Evolutionary conservation across 306 rosid genomes (phyloP).

Genomic region (Clitoria ternatea): DNA sequence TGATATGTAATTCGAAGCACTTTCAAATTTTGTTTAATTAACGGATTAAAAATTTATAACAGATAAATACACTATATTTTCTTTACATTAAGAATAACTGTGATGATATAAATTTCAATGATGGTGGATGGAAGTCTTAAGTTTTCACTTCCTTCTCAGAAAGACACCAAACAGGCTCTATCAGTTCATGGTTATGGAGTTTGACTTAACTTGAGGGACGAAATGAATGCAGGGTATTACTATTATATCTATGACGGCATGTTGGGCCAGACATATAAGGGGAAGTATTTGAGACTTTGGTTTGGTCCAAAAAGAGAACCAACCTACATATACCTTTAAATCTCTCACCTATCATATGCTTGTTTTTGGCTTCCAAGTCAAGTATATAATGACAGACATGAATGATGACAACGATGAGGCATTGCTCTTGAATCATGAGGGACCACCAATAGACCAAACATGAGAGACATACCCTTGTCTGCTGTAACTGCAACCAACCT

Average conservation of each 20-base stretch:
- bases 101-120: too few species aligned
- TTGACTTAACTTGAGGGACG: conserved; percentile 15
- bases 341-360: conserved; percentile 5
- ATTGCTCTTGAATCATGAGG: conserved; percentile 20
- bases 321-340: background rate
- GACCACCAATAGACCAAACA: conserved; percentile 36
- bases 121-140: too few species aligned
- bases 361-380: conserved; percentile 37
- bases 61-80: too few species aligned
- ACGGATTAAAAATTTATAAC: too few species aligned
- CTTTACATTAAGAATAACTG: too few species aligned
- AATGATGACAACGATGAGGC: conserved; percentile 23
- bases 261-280: background rate
- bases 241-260: background rate
- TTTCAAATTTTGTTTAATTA: too few species aligned
- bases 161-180: too few species aligned
- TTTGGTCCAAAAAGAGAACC: conserved; percentile 17
- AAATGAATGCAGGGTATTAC: conserved; percentile 14
- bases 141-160: too few species aligned
- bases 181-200: background rate
- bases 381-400: conserved; percentile 31
- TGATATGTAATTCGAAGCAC: too few species aligned
- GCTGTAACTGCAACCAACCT: conserved; percentile 15
- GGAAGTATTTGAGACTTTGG: conserved; percentile 8
- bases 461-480: conserved; percentile 15